phyloP scores from a whole-genome alignment of 2,329 filamentous ascomycete species.

The Fusarium verticillioides region DNA sequence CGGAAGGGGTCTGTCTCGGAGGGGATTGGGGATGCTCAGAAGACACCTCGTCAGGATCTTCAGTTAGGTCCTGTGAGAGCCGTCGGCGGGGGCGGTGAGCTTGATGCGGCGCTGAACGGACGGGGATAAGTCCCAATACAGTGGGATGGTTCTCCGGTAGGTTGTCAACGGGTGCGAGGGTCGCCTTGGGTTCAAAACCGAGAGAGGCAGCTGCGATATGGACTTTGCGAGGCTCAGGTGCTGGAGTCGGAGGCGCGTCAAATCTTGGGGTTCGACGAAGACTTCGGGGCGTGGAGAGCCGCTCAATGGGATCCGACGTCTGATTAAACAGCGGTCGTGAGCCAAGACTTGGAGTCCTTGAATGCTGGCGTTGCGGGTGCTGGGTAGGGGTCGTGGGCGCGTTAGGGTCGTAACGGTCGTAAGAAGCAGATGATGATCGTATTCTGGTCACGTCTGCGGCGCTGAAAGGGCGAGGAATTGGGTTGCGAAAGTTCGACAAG shows the following conservation, averaged over 20 bases:
- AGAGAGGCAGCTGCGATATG: conserved; percentile 61
- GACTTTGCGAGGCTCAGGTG: conserved; percentile 52
- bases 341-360: conserved; percentile 21
- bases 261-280: conserved; percentile 66
- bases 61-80: conserved; percentile 62
- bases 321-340: conserved; percentile 37
- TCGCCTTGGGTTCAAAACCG: conserved; percentile 58
- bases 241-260: conserved; percentile 55
- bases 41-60: conserved; percentile 56
- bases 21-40: conserved; percentile 46
- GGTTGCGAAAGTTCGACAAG: conserved; percentile 57
- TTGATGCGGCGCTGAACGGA: conserved; percentile 55
- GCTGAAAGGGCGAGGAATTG: conserved; percentile 36
- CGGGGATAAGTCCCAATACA: conserved; percentile 46
- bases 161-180: conserved; percentile 36
- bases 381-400: conserved; percentile 56
- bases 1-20: conserved; percentile 43
- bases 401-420: conserved; percentile 68
- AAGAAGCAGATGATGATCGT: conserved; percentile 53
- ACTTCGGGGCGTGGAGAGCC: conserved; percentile 57
- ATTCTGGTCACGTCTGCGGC: conserved; percentile 60
- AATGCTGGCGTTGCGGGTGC: conserved; percentile 61
- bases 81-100: conserved; percentile 46
- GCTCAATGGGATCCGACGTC: conserved; percentile 53
- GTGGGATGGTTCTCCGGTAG: conserved; percentile 41